Conservation (phyloP, 495 filamentous ascomycete genomes). For the Pyrenula aspistea region DNA sequence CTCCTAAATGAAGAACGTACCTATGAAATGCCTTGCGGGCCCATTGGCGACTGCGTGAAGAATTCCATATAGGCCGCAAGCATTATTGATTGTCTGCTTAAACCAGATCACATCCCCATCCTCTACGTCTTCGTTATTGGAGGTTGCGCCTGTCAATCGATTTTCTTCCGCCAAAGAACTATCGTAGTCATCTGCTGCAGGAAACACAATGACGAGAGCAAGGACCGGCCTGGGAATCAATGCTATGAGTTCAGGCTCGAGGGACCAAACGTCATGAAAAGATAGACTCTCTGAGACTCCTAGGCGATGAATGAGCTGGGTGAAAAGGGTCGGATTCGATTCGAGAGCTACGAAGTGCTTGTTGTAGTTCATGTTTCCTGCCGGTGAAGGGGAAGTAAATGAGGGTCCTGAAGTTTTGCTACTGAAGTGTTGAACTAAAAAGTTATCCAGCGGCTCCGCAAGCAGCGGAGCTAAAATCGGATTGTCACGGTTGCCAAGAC, state of each 20-base stretch:
- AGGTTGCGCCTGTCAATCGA: constrained; percentile 27
- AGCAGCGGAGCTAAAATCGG: no score
- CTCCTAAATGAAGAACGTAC: no score
- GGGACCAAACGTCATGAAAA: constrained; percentile 47
- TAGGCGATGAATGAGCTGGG: constrained; percentile 9
- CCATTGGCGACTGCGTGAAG: constrained; percentile 47
- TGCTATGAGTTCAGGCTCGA: constrained; percentile 40
- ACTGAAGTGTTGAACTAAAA: no score
- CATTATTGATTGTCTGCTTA: constrained; percentile 54
- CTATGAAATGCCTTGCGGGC: constrained; percentile 24
- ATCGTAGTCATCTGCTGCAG: constrained; percentile 32
- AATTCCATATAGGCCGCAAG: constrained; percentile 52
- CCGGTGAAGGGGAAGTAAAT: no score
- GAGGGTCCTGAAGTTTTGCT: no score
- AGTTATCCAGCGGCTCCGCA: no score
- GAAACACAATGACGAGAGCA: constrained; percentile 45
- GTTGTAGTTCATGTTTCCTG: background rate
- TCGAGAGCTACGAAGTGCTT: background rate
- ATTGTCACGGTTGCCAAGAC: no score
- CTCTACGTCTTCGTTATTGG: no score
- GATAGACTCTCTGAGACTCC: constrained; percentile 34
- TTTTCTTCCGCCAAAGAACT: constrained; percentile 27
- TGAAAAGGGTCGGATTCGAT: background rate
- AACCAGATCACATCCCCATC: constrained; percentile 49
- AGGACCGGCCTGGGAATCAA: constrained; percentile 44